phyloP scores from a whole-genome alignment of 257 asterid genomes.

The Nicotiana otophora region DNA sequence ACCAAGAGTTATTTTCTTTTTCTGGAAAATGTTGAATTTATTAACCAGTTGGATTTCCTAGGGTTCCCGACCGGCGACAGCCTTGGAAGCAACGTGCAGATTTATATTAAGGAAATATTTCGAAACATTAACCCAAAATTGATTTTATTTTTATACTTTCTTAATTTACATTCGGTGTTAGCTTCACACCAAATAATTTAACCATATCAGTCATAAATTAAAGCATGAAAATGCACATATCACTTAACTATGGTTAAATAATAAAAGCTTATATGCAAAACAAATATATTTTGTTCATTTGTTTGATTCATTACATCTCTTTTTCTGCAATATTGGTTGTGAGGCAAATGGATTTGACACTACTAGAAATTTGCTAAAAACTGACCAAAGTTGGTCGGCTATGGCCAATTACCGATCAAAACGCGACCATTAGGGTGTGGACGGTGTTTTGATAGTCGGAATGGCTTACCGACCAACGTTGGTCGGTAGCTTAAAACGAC shows the following conservation, averaged over 20 bases:
- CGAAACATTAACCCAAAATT: neutral
- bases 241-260: neutral
- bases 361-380: too few relatives aligned
- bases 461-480: too few relatives aligned
- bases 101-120: neutral
- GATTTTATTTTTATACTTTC: neutral
- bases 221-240: neutral
- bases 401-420: too few relatives aligned
- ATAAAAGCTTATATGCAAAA: neutral
- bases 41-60: neutral
- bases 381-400: too few relatives aligned
- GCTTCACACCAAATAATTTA: too few relatives aligned
- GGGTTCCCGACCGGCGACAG: slow-evolving; percentile 28
- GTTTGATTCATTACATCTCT: neutral
- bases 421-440: too few relatives aligned
- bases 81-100: slow-evolving; percentile 13
- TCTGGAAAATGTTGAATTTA: slow-evolving; percentile 9
- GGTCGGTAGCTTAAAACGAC: too few relatives aligned
- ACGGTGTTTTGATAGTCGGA: too few relatives aligned
- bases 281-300: neutral
- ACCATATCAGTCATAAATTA: neutral
- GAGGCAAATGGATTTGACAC: neutral
- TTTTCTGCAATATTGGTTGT: neutral
- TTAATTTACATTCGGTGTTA: neutral
- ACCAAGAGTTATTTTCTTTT: neutral